Base-by-base conservation (phyloP, 371 early-diverging fungal species). In the Saksenaea oblongispora region DNA sequence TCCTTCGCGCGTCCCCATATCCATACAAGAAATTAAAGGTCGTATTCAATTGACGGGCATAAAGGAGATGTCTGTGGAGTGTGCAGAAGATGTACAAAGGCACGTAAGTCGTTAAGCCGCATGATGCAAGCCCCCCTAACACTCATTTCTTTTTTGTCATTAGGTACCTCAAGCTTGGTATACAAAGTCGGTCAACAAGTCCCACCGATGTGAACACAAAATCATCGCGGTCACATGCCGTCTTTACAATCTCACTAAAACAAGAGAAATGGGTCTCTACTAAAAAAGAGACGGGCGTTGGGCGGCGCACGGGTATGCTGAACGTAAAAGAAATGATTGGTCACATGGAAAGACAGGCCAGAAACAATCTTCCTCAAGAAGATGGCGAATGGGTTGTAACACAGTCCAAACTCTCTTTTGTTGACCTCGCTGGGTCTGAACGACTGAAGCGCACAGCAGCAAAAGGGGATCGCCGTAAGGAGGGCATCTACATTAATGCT, bases 401-500 rank as follows among this genome's bases (percentile, higher is more conserved):
- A 54, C 76, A 82, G 15, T 89, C 92, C 36, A 97, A 96, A 72
- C 92, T 96, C 63, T 92, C 93, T 67, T 98, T 99, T 85, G 97
- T 99, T 26, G 99, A 99, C 79, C 79, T 99, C 66, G 99, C 99
- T 36, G 99, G 99, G n/a, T 93, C 93, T 22, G 99, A 99, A 72
- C 88, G 99, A 44, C 74, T 99, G 22, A 99, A 99, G 76, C 86
- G 93, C 34, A 99, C 99, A 2, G 85, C 92, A 34, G 96, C 98
- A 2, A 89, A 89, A 47, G 99, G 99, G 14, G 97, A 94, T 42
- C 88, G 95, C 42, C 92, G 92, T 34, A 95, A 94, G 77, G 99
- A 99, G 78, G 96, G 98, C 26, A 99, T 99, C 64, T 89, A 91
- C 35, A 99, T 99, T 70, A 99, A 99, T 83, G 91, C 93, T n/a